Conservation (phyloP, 148 eudicot genomes). For the Chenopodium formosanum region DNA sequence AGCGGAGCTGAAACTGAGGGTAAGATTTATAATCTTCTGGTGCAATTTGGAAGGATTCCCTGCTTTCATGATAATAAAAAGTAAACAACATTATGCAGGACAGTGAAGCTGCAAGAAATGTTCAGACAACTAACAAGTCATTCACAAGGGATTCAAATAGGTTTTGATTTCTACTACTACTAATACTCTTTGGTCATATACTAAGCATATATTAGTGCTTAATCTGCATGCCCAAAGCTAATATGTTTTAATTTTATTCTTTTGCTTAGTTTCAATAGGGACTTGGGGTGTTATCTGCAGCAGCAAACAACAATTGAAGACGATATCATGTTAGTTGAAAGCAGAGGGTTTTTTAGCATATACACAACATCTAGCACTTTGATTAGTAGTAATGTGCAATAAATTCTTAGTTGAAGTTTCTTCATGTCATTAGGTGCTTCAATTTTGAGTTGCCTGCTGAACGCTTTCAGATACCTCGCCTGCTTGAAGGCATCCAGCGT, state of each 20-base stretch:
- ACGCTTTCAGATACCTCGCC: constrained; percentile 11
- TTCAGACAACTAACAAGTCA: background rate
- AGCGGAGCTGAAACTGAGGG: constrained; percentile 3
- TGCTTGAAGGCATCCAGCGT: constrained; percentile 15
- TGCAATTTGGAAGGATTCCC: background rate
- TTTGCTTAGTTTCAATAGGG: background rate
- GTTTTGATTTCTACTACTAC: background rate
- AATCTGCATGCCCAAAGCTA: background rate
- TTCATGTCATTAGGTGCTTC: constrained; percentile 9
- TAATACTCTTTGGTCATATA: background rate
- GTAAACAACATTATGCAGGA: background rate
- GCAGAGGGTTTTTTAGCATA: too few species aligned
- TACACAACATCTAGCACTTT: background rate
- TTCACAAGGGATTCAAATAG: constrained; percentile 17
- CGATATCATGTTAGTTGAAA: constrained; percentile 13
- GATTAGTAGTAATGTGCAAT: background rate
- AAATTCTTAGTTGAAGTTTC: background rate
- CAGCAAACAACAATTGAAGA: constrained; percentile 4
- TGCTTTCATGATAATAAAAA: background rate
- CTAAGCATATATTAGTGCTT: background rate
- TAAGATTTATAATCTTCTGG: background rate
- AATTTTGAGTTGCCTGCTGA: constrained; percentile 20
- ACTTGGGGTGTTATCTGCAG: background rate
- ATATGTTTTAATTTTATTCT: background rate
- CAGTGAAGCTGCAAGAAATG: constrained; percentile 15